These are phyloP conservation scores for Rhodotorula babjevae DNA, from an alignment of 768 basidiomycete genomes.

Conservation along the genomic window DNA sequence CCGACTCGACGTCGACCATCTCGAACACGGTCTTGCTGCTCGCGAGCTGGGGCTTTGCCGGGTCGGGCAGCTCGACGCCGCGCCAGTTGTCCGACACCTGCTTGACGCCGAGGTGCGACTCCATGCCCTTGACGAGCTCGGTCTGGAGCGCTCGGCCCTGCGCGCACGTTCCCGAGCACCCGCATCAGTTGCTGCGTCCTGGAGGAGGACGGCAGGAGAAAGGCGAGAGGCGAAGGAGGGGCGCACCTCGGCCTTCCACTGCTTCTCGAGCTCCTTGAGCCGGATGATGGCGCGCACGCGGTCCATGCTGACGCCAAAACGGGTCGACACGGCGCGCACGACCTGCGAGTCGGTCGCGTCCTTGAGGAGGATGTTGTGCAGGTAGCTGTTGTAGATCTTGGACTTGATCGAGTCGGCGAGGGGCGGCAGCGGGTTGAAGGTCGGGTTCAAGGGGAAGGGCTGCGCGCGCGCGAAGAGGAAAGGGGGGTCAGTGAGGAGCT, in stretches of 20 bases:
- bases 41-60: constrained; percentile 4
- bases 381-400: constrained; percentile 60
- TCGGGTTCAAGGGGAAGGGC: constrained; percentile 82
- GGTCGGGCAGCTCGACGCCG: constrained; percentile 28
- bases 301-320: constrained; percentile 64
- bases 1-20: constrained; percentile 38
- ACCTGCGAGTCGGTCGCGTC: constrained; percentile 28
- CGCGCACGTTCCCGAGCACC: neutral
- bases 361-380: constrained; percentile 54
- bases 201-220: neutral
- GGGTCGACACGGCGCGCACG: constrained; percentile 42
- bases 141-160: constrained; percentile 68
- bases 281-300: constrained; percentile 78
- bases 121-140: constrained; percentile 77
- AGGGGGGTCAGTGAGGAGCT: neutral
- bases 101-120: constrained; percentile 61
- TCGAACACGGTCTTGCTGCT: constrained; percentile 33
- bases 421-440: constrained; percentile 74
- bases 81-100: constrained; percentile 30
- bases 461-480: constrained; percentile 43
- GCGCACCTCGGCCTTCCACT: constrained; percentile 56
- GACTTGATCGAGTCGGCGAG: constrained; percentile 61
- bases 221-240: neutral
- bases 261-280: constrained; percentile 69
- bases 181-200: too few species aligned